Percentiles rank a stretch among this genome's conserved stretches.
phyloP scores from a whole-genome alignment of 2,329 filamentous ascomycete genomes.

The Cytospora piceicola region DNA sequence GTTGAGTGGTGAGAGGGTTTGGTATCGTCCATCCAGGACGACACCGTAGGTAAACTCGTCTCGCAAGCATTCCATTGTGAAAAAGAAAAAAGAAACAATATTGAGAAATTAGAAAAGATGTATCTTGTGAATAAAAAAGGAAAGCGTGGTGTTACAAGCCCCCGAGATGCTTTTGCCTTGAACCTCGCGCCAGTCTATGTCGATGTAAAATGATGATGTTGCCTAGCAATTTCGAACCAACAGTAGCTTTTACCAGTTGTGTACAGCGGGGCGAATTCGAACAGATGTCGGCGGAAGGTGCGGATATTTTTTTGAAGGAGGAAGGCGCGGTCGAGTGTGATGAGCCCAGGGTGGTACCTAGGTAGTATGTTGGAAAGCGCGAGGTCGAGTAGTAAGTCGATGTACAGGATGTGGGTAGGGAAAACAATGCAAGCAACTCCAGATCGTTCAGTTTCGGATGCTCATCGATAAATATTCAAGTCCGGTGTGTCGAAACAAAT shows the following conservation, averaged over 20 bases:
- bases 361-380: slow-evolving; percentile 28
- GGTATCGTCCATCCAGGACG: slow-evolving; percentile 85
- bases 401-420: slow-evolving; percentile 30
- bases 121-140: slow-evolving; percentile 35
- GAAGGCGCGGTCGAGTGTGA: neutral
- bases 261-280: slow-evolving; percentile 19
- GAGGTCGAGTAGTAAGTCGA: slow-evolving; percentile 23
- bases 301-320: neutral
- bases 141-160: slow-evolving; percentile 35
- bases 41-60: slow-evolving; percentile 79
- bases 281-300: slow-evolving; percentile 18
- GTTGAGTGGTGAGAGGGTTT: slow-evolving; percentile 92
- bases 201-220: slow-evolving; percentile 30
- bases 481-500: slow-evolving; percentile 43
- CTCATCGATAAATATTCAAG: slow-evolving; percentile 49
- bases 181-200: slow-evolving; percentile 31
- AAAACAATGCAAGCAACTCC: slow-evolving; percentile 42
- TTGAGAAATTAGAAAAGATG: slow-evolving; percentile 33
- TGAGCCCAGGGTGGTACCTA: neutral
- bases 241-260: slow-evolving; percentile 24
- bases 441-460: slow-evolving; percentile 50
- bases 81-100: slow-evolving; percentile 25
- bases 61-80: slow-evolving; percentile 79
- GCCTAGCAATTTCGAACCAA: slow-evolving; percentile 19
- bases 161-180: slow-evolving; percentile 28